Conservation (phyloP, 2,329 filamentous ascomycete species). For the Acrocalymma vagum region DNA sequence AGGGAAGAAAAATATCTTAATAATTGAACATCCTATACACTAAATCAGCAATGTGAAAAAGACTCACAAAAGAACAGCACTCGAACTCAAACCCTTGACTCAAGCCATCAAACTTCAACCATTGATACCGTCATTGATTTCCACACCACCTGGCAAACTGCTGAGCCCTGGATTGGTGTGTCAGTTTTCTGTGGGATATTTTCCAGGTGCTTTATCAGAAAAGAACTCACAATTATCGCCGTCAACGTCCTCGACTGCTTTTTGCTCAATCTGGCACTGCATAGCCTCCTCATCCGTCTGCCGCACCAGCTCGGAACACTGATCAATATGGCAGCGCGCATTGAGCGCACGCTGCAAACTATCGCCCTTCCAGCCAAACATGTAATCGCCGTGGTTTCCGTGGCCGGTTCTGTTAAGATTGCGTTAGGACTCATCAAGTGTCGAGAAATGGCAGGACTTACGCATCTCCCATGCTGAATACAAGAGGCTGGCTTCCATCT, state of each 20-base stretch:
- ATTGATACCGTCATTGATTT: slow-evolving; percentile 25
- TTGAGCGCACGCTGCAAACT: slow-evolving; percentile 36
- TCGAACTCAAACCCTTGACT: too few species aligned
- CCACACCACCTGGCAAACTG: slow-evolving; percentile 26
- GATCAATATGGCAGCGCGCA: slow-evolving; percentile 35
- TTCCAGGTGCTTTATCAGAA: not conserved
- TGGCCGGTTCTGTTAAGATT: slow-evolving; percentile 33
- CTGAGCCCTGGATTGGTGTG: slow-evolving; percentile 21
- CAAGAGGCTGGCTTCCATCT: slow-evolving; percentile 39
- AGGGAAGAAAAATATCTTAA: too few species aligned
- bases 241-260: slow-evolving; percentile 36
- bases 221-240: slow-evolving; percentile 24
- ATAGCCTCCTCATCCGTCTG: slow-evolving; percentile 39
- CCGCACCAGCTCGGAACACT: slow-evolving; percentile 31
- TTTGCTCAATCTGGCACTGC: slow-evolving; percentile 36
- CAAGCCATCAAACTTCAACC: too few species aligned
- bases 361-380: slow-evolving; percentile 41
- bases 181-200: not conserved
- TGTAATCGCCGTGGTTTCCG: slow-evolving; percentile 34
- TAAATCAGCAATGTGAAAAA: too few species aligned
- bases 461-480: slow-evolving; percentile 42
- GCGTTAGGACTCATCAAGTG: not conserved
- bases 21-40: too few species aligned
- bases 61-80: too few species aligned
- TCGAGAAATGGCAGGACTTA: slow-evolving; percentile 15